Evolutionary conservation across 1,284 basidiomycete genomes (phyloP), one percentile per base, ranked within the genome.

Genomic region (Marasmius fiardii): DNA sequence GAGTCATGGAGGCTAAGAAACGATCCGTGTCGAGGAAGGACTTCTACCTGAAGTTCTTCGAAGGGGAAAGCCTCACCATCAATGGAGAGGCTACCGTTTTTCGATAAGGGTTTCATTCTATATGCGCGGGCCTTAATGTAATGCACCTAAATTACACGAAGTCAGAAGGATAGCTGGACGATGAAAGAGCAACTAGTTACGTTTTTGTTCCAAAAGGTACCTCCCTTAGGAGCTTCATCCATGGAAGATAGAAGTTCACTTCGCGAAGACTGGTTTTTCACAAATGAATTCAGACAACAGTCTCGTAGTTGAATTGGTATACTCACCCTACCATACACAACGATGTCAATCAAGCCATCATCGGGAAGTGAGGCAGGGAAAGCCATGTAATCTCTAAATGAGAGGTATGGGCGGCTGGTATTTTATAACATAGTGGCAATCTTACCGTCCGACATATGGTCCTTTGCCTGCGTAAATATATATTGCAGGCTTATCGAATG

Each of bases 51-150:
- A 68, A 89, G 95, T 55, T 87, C 81, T 63, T 87, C 80, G 64
- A 92, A 92, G 1, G 89, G 87, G 64, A 86, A 90, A 14, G 74
- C 70, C 72, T 98, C 95, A 16, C 95, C 95, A 65, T 98, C 95
- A 55, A 93, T 77, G 7, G 83, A 75, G 52, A 92, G 69, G 60
- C 74, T 72, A 2, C 85, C 86, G 33, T 81, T 76, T 20, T 71
- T 54, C 3, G 72, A 66, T 33, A 86, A 73, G 11, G 91, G 89
- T 62, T 86, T 88, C 26, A 90, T 77, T 24, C 86, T 82, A 66
- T 90, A 92, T 1, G 90, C 90, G 45, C 82, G 71, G 33, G 85
- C 89, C 70, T 94, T 92, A 69, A 85, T 82, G 70, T 94, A 95
- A 58, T 82, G 83, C 67, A 88, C 76, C 90, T 92, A 60, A n/a